Percentiles rank a stretch among this genome's conserved stretches.
These are phyloP conservation scores for Claviceps maximensis DNA, from an alignment of 2,329 filamentous ascomycete genomes.

Conservation along the genomic window DNA sequence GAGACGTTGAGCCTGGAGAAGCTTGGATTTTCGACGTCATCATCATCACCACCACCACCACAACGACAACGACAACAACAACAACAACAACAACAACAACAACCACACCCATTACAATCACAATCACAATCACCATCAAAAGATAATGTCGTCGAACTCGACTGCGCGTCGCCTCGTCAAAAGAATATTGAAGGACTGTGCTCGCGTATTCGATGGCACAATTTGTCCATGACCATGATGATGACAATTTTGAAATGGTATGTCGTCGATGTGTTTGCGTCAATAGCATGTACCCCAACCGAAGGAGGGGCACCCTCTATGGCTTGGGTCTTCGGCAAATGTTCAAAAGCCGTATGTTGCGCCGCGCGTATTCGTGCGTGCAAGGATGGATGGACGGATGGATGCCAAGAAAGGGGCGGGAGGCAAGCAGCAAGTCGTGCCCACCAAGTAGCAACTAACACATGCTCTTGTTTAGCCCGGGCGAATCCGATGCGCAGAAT, in stretches of 20 bases:
- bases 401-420: not conserved
- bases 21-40: slow-evolving; percentile 1
- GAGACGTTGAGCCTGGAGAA: slow-evolving; percentile 5
- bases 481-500: slow-evolving; percentile 23
- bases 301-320: not conserved
- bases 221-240: slow-evolving; percentile 26
- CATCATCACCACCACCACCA: not conserved
- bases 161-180: slow-evolving; percentile 9
- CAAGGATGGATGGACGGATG: too few relatives aligned
- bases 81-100: not conserved
- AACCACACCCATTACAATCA: too few relatives aligned
- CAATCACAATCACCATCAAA: not conserved
- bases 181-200: slow-evolving; percentile 17
- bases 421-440: not conserved
- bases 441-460: not conserved
- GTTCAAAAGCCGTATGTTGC: slow-evolving; percentile 2
- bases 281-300: not conserved
- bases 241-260: slow-evolving; percentile 27
- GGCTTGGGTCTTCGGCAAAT: not conserved
- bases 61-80: not conserved
- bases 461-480: slow-evolving; percentile 13
- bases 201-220: slow-evolving; percentile 23
- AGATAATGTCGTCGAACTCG: not conserved
- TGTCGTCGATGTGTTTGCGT: slow-evolving; percentile 6
- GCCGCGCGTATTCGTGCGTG: not conserved